Base-by-base conservation (phyloP, 177 flowering plant genomes). In the Vitis hybrid region DNA sequence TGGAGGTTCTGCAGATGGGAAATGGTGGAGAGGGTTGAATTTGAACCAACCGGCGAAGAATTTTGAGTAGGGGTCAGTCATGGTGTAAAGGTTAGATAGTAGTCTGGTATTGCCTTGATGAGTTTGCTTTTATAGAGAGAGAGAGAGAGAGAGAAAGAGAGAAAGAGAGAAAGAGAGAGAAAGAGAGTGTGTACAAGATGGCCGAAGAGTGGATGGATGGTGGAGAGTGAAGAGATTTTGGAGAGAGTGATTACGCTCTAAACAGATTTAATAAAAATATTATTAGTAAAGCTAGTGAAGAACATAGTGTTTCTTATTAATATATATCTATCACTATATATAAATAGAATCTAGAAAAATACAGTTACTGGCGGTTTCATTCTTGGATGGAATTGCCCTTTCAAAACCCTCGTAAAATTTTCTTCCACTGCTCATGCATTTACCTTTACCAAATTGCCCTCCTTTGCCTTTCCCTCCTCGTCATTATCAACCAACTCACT, bases 31-130 rank as follows among this genome's bases (percentile, higher is more conserved):
- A 21, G 62, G 64, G 67, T 77, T 79, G 76, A 81, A 70, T 54
- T 79, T 79, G 67, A 74, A 63, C 78, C 82, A 80, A 15, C 64
- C 67, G 4, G 74, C 27, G 74, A 66, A 78, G 84, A 76, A 74
- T 72, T 78, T 79, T 53, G 84, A 75, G 80, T 76, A 82, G 12
- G 87, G 87, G 67, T 82, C 85, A 70, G 77, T 78, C 87, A 84
- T 84, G 85, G 80, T 73, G 57, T 56, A 60, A 49, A 46, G 30
- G 21, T 49, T 20, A 2, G 67, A 57, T 70, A 66, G 68, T 12
- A 60, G 74, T 69, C n/a, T 53, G 55, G 66, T 24, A 24, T 66
- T 54, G 58, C 4, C 56, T 77, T 18, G 56, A 2, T 64, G 73
- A 51, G 52, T 50, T 71, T 66, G 68, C 60, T 52, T 75, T 77